Evolutionary conservation across 768 basidiomycete species (phyloP), one percentile per base, ranked within the genome.

Genomic region (Chalciporus piperatus): DNA sequence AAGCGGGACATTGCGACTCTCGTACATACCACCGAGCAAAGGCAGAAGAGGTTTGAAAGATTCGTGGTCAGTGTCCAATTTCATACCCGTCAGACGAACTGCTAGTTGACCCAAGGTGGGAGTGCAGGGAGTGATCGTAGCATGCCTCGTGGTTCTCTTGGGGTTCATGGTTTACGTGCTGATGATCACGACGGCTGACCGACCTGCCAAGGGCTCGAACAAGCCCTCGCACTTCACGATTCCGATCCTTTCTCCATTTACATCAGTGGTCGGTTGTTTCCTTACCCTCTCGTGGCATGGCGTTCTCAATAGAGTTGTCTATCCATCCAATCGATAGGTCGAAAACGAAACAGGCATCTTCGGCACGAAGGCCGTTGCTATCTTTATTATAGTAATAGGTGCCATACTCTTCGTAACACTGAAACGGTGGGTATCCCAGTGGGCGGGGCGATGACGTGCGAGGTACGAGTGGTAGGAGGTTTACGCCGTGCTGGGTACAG

Each of bases 191-290:
- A 33, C 63, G 19, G 52, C 62, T 45, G 52, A 49, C 43, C 50
- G 51, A 19, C 47, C 52, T 17, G 40, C 51, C 47, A 59, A 47
- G 47, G 16, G 41, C 44, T 9, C 39, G 46, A 33, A 22, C 56
- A 56, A 47, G 44, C 52, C 84, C 1, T 72, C 78, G 1, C 88
- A 89, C 62, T 88, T 88, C 63, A 89, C 87, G 0, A 84, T 90
- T 20, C 87, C 88, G 4, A 83, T 90, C 4, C 65, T 90, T 16
- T 90, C 88, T 0, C 88, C 87, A 0, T 90, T 89, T 58, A 79
- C 86, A 2, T 88, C 86, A 10, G 88, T 89, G 62, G 87, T 89
- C 20, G 27, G 67, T 52, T 7, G 37, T 41, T 41, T 47, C 17
- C 13, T 3, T 19, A 13, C 35, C 28, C 37, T 39, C 40, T 50